Evolutionary conservation across 2,329 filamentous ascomycete genomes (phyloP).

Genomic region (Exophiala sp.): DNA sequence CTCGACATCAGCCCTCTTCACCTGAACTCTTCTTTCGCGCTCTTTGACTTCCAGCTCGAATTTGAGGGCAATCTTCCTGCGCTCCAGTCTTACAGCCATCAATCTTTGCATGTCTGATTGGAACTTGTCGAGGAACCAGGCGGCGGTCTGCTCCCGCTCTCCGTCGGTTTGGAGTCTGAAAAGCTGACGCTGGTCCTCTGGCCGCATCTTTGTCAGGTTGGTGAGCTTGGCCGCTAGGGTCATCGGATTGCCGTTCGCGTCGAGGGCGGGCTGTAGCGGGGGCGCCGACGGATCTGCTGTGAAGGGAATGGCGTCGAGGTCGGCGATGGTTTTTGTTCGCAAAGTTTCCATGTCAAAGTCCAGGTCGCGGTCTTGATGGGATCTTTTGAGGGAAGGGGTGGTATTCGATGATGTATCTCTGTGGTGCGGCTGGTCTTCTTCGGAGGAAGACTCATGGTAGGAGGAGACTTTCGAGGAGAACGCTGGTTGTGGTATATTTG

Average conservation of each 20-base stretch:
- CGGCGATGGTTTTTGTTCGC: constrained; percentile 42
- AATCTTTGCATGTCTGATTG: constrained; percentile 46
- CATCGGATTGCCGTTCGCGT: constrained; percentile 24
- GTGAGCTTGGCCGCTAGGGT: constrained; percentile 36
- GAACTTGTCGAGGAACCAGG: constrained; percentile 55
- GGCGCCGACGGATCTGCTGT: constrained; percentile 38
- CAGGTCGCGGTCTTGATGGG: constrained; percentile 31
- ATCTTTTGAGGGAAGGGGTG: constrained; percentile 17
- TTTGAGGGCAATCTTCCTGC: constrained; percentile 47
- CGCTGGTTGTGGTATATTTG: constrained; percentile 7
- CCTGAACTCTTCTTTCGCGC: constrained; percentile 48
- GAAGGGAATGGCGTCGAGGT: constrained; percentile 48
- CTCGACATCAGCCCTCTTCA: constrained; percentile 45
- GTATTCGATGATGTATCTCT: background rate
- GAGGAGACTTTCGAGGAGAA: constrained; percentile 24
- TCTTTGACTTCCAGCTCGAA: constrained; percentile 53
- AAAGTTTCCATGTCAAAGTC: constrained; percentile 47
- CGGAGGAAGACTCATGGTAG: constrained; percentile 22
- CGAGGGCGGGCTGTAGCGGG: constrained; percentile 20
- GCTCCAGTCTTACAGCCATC: constrained; percentile 48
- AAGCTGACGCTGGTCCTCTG: constrained; percentile 43
- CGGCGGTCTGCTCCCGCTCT: constrained; percentile 58
- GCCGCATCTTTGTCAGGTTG: constrained; percentile 34
- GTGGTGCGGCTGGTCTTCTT: constrained; percentile 18
- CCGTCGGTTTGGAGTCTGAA: constrained; percentile 48